Evolutionary conservation across 78 protist species (phyloP), one percentile per base, ranked within the genome.

Genomic region (Dictyostelium firmibasis): DNA sequence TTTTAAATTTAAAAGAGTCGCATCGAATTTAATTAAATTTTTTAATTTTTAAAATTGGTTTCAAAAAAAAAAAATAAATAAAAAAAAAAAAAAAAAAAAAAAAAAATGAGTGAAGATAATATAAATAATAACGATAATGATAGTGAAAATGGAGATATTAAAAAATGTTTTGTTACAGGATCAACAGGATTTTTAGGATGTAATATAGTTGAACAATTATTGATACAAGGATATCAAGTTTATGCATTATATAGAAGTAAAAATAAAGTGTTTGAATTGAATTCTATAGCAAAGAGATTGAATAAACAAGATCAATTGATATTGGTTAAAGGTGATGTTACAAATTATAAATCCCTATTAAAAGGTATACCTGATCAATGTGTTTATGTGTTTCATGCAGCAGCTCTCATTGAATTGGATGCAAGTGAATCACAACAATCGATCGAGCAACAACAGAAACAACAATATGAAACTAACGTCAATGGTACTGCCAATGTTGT

Each of bases 151-250:
- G 23, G n/a, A n/a, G n/a, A 64, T 64, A n/a, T 4, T 29, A 70
- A 70, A 70, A 70, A 70, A 70, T 70, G 78, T 70, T 70, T 29
- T 70, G 43, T 70, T 14, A 70, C 78, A 16, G 78, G 78, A 14
- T 25, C 78, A 29, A 70, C 78, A 31, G 78, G 78, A 29, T 70
- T 70, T 70, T 31, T 70, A 16, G 78, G 78, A 31, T 70, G 35
- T 14, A 70, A 70, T 70, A 25, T 70, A 31, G 78, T 70, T 3
- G 78, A 70, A 70, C 78, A 70, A 29, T 29, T 70, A 70, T 70
- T 70, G 0, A 14, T 29, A 3, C 23, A 25, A 29, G 78, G 38
- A 14, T 70, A 70, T 31, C 20, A 13, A 70, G 78, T 70, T 31
- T 70, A 70, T 70, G 78, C 78, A 29, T 70, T 70, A 70, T 70